A percentile compares a stretch with the other conserved stretches of the same genome.
Evolutionary conservation across 208 protist species (phyloP).

Genomic region (Trypanosoma melophagium): DNA sequence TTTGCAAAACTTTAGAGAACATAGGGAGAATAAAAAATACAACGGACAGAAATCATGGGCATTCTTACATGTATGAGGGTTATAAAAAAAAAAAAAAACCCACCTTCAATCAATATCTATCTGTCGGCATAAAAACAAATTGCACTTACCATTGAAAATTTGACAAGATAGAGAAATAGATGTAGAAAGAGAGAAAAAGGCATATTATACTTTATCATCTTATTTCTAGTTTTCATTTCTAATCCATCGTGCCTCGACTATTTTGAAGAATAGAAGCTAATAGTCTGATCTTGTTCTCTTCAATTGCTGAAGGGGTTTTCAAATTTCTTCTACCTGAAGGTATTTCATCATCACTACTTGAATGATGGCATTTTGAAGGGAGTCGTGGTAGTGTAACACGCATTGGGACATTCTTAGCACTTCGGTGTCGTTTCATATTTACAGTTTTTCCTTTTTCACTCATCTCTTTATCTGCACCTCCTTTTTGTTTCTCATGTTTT

Average conservation of each 20-base stretch:
- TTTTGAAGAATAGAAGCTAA: constrained; percentile 20
- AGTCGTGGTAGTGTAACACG: constrained; percentile 16
- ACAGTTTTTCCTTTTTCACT: background rate
- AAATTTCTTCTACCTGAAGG: background rate
- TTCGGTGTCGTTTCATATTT: background rate
- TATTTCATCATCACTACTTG: background rate
- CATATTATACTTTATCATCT: background rate
- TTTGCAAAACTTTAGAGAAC: background rate
- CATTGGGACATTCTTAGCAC: background rate
- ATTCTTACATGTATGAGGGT: background rate
- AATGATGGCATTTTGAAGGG: background rate
- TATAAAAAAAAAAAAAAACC: no score
- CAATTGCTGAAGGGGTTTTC: background rate
- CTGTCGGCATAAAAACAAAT: background rate
- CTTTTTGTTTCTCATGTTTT: background rate
- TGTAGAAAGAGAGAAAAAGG: background rate
- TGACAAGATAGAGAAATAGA: background rate
- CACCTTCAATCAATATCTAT: background rate
- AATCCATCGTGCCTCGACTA: background rate
- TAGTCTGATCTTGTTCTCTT: constrained; percentile 10
- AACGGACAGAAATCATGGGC: background rate
- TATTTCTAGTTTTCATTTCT: background rate
- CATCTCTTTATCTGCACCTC: background rate
- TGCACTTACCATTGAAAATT: background rate
- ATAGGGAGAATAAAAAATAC: background rate